Base-by-base conservation (phyloP, 345 rosid species). In the Aegle marmelos region DNA sequence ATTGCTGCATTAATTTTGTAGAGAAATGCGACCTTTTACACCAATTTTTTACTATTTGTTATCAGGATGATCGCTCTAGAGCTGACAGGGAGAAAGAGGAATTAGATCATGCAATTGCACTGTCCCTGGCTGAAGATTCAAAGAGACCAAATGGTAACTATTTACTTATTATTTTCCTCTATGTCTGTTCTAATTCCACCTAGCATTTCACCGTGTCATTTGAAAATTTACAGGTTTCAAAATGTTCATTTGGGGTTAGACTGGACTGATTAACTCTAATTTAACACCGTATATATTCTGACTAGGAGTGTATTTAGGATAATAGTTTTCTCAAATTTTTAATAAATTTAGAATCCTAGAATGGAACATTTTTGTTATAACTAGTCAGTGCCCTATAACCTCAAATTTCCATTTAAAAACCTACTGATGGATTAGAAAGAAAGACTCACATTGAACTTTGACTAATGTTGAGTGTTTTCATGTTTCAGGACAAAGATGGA, bases 51-150 rank as follows among this genome's bases (percentile, higher is more conserved):
- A 54, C 16, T 67, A 41, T 33, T 82, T 13, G 67, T 76, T 57
- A 77, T 71, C 78, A 93, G 97, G 94, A 86, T 81, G 92, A 89
- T 61, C 90, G 85, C 56, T 71, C 94, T 41, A 85, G 94, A 83
- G 68, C 79, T 41, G 80, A 78, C 70, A 84, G 89, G 74, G 95
- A 92, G 65, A 89, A 83, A 75, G 90, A 89, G 70, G 97, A 94
- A 77, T 77, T 85, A 39, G 99, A 92, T 72, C 95, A 76, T 70
- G 92, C 95, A 36, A 67, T 89, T 62, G 89, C 97, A 27, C 88
- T 86, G 75, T 85, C 99, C 69, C 79, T 82, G 74, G 86, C 83
- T 33, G 98, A 96, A 73, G 89, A 86, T 75, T 75, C 77, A 65
- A 86, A 78, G 79, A 90, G 85, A 73, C 94, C 93, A 80, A 86